Evolutionary conservation across 108 stramenopile species (phyloP).

Genomic region (Cyclostephanos invisitatus): DNA sequence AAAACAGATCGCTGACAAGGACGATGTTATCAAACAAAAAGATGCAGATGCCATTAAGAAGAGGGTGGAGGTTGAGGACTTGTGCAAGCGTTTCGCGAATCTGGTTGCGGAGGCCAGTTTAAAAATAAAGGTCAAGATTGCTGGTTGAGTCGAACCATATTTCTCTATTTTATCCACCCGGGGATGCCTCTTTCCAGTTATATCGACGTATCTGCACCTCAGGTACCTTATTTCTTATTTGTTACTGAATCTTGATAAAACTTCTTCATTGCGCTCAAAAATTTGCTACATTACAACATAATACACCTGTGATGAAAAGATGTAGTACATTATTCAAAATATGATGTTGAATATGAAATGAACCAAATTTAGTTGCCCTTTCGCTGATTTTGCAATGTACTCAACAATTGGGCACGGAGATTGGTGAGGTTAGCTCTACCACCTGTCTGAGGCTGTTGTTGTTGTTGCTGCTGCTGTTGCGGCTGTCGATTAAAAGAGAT

Average conservation of each 20-base stretch:
- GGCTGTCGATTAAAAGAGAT: slow-evolving; percentile 40
- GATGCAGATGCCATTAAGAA: slow-evolving; percentile 61
- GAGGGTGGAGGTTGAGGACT: slow-evolving; percentile 71
- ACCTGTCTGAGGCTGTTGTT: slow-evolving; percentile 33
- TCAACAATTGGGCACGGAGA: slow-evolving; percentile 80
- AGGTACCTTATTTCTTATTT: too few species aligned
- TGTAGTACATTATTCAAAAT: slow-evolving; percentile 1
- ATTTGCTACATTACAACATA: not conserved
- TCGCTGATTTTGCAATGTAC: slow-evolving; percentile 71
- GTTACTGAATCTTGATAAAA: not conserved
- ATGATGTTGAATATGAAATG: slow-evolving; percentile 12
- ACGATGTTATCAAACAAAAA: slow-evolving; percentile 61
- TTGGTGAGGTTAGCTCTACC: slow-evolving; percentile 52
- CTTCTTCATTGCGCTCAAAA: not conserved
- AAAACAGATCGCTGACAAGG: slow-evolving; percentile 58
- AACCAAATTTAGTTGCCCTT: slow-evolving; percentile 24
- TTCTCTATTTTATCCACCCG: too few species aligned
- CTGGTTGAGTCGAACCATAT: not conserved
- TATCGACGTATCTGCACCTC: not conserved
- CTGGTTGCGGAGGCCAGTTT: slow-evolving; percentile 64
- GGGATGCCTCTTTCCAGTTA: not conserved
- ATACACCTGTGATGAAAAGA: too few species aligned
- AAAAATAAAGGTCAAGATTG: slow-evolving; percentile 2
- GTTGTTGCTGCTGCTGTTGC: slow-evolving; percentile 17
- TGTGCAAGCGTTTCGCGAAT: slow-evolving; percentile 76